These are phyloP conservation scores for Orbilia brochopaga DNA, from an alignment of 2,329 filamentous ascomycete species.

Conservation along the genomic window DNA sequence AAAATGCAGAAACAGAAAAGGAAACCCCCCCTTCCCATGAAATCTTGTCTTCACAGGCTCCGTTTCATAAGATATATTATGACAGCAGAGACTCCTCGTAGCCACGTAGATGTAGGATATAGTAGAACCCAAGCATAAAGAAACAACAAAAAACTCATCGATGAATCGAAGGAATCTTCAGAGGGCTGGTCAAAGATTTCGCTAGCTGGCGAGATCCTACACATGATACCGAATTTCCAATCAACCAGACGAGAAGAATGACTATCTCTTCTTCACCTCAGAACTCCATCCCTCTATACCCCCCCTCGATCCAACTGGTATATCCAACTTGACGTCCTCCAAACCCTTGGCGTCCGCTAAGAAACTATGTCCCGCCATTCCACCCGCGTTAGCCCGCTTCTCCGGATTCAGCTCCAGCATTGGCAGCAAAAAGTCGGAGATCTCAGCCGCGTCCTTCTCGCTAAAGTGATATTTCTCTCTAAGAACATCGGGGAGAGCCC, in stretches of 20 bases:
- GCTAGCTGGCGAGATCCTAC: constrained; percentile 36
- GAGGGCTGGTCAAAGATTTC: constrained; percentile 19
- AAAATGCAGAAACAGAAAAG: constrained; percentile 18
- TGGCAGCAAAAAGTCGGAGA: constrained; percentile 81
- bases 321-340: constrained; percentile 75
- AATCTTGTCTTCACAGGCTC: constrained; percentile 41
- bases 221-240: constrained; percentile 33
- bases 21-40: too few relatives aligned
- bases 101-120: constrained; percentile 41
- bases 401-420: constrained; percentile 91
- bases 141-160: constrained; percentile 11
- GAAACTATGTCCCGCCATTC: constrained; percentile 87
- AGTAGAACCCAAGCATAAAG: constrained; percentile 17
- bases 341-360: constrained; percentile 86
- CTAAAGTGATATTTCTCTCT: constrained; percentile 97
- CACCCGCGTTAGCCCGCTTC: constrained; percentile 89
- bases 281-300: constrained; percentile 92
- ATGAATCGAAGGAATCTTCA: constrained; percentile 11
- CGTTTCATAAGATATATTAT: constrained; percentile 38
- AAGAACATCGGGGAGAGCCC: constrained; percentile 90
- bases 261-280: constrained; percentile 73
- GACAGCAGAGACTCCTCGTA: constrained; percentile 47
- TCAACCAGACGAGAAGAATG: constrained; percentile 9
- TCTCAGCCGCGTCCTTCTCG: constrained; percentile 76
- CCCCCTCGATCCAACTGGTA: constrained; percentile 79